Evolutionary conservation across 345 rosid genomes (phyloP), one percentile per base, ranked within the genome.

Genomic region (Dipteronia dyeriana): DNA sequence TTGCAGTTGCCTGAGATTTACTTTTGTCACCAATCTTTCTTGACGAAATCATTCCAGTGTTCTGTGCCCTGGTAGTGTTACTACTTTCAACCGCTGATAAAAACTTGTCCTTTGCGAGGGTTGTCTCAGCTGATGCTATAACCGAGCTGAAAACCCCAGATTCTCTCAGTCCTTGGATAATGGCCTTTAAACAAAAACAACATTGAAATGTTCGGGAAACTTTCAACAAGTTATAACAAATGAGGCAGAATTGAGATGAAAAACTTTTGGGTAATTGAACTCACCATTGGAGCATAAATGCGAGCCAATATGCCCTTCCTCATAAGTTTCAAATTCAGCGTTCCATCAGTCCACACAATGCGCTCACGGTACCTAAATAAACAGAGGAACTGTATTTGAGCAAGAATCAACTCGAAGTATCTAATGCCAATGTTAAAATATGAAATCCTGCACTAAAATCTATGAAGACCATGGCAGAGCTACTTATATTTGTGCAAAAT

Each of bases 271-370:
- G 60, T 20, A 49, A 38, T 47, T 31, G 53, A 51, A 87, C 92
- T 81, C 68, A 96, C 99, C 98, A 90, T 91, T 43, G 97, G 99
- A 72, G 91, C 86, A 83, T 90, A 83, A 78, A 94, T 88, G 80
- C 94, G 92, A 72, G 91, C 88, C 74, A 96, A 79, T 75, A 96
- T 85, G 75, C 97, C 97, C 83, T 88, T 92, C 84, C 77, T 89
- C 84, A 89, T 23, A 49, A 94, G 97, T 78, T 91, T 94, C 78
- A 90, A 64, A 70, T 82, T 94, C 84, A 90, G 23, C 3, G 76
- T 56, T 73, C 74, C 76, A 78, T 96, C 95, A 9, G 89, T 82
- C 98, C 98, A 96, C 61, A 96, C 97, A 19, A 94, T 86, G 47
- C 75, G 90, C 74, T 94, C 97, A 67, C 78, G 87, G 68, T 91